Conservation (phyloP, 106 monocot species). For the Phalaenopsis equestris region DNA sequence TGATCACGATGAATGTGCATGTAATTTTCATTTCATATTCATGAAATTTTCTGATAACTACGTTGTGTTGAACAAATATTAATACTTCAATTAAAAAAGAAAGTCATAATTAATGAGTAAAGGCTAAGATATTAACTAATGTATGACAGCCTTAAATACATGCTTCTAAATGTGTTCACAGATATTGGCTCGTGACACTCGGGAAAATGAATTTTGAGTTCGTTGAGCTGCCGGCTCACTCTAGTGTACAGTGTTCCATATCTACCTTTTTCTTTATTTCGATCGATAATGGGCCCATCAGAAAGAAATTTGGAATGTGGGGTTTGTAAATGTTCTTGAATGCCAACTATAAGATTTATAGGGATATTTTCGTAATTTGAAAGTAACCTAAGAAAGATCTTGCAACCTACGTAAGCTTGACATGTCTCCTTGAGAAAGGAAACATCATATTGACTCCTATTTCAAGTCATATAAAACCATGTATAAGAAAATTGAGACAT, state of each 20-base stretch:
- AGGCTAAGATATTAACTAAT: background rate
- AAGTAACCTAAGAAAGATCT: slow-evolving; percentile 9
- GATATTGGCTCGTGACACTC: background rate
- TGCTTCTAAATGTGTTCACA: background rate
- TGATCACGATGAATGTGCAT: background rate
- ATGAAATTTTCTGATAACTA: background rate
- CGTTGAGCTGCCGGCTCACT: background rate
- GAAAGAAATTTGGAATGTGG: background rate
- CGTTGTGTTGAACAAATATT: background rate
- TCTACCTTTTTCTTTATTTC: background rate
- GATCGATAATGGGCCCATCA: background rate
- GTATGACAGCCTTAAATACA: background rate
- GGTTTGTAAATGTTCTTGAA: background rate
- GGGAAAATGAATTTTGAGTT: background rate
- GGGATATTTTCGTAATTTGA: background rate
- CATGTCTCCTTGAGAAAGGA: slow-evolving; percentile 18
- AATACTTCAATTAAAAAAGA: background rate
- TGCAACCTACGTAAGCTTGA: slow-evolving; percentile 26
- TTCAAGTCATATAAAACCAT: slow-evolving; percentile 12
- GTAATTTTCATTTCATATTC: background rate
- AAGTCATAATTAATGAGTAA: slow-evolving; percentile 1
- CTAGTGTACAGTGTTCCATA: background rate
- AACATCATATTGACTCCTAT: slow-evolving; percentile 20
- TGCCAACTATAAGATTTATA: background rate
- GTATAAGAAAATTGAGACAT: background rate